phyloP scores from a whole-genome alignment of 371 early-diverging fungal species.

The Apophysomyces sp. region DNA sequence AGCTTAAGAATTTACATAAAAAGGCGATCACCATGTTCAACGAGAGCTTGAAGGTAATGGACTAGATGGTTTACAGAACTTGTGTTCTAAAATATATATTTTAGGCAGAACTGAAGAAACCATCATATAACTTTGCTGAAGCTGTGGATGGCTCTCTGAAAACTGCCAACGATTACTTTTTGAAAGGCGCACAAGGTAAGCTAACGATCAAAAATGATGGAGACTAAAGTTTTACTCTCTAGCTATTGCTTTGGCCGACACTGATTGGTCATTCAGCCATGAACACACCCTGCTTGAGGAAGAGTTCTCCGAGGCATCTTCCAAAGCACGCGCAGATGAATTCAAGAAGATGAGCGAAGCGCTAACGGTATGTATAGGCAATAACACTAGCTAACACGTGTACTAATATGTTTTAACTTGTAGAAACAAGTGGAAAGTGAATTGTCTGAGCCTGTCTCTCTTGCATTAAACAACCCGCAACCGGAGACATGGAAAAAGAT shows the following conservation, averaged over 20 bases:
- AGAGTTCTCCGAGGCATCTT: constrained; percentile 67
- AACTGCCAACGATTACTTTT: constrained; percentile 47
- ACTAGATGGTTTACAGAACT: neutral
- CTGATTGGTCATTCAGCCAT: constrained; percentile 79
- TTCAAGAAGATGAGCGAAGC: constrained; percentile 73
- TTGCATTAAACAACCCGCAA: constrained; percentile 66
- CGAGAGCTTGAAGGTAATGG: constrained; percentile 25
- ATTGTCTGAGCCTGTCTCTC: constrained; percentile 69
- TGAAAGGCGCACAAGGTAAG: constrained; percentile 32
- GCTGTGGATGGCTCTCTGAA: constrained; percentile 42
- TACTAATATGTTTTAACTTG: neutral
- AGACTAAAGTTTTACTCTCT: neutral
- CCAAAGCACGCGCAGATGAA: constrained; percentile 72
- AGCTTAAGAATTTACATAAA: constrained; percentile 84
- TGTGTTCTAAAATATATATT: constrained; percentile 12
- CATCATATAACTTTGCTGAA: constrained; percentile 55
- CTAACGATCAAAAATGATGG: neutral
- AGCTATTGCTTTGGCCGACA: constrained; percentile 59
- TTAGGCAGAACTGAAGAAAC: constrained; percentile 41
- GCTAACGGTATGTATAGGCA: constrained; percentile 47
- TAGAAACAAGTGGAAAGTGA: constrained; percentile 60
- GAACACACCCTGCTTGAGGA: constrained; percentile 62
- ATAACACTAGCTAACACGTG: neutral
- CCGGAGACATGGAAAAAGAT: constrained; percentile 77
- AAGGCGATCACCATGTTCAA: constrained; percentile 66